Evolutionary conservation across 257 asterid genomes (phyloP), one percentile per base, ranked within the genome.

Genomic region (Handroanthus guayacan): DNA sequence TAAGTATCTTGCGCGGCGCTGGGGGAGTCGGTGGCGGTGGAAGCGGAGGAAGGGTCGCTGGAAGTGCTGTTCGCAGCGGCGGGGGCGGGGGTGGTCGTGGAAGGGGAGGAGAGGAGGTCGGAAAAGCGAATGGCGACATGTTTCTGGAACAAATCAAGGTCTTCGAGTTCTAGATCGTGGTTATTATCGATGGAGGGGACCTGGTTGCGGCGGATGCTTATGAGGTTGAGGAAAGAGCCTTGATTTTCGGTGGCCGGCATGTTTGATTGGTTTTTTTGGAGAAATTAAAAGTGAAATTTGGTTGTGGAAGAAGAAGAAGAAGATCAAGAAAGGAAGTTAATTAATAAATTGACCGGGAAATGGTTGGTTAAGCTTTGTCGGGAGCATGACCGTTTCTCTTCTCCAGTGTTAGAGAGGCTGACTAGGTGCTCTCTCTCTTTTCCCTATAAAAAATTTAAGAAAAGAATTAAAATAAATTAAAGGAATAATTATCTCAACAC

Each of bases 191-290:
- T 62, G 72, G 83, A 39, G 1, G 76, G 71, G 48, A 92, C 86
- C 78, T 91, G 96, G 78, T 89, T 92, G 48, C 99, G 94, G 38
- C 99, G 98, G 81, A 95, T 92, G 90, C 99, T 95, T 11, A 95
- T 92, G 60, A 92, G 94, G 84, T 92, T 91, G 60, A 92, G 89
- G 84, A 92, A 92, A 0, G 97, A 95, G 10, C 91, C 85, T 71
- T 88, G 96, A 61, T 85, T 80, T 20, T 86, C 90, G 68, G 86
- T 89, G 12, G 79, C 75, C 76, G 90, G 97, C 97, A 91, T 93
- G 43, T 31, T 65, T 57, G 51, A 5, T 43, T 61, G 25, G 6
- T 56, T 65, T 54, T 3, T 37, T 1, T 5, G 61, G 37, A 14
- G 16, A 18, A 41, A 5, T 54, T 17, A 57, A 38, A 31, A 10